These are phyloP conservation scores for Fusarium heterosporum DNA, from an alignment of 2,329 filamentous ascomycete genomes.

Conservation along the genomic window DNA sequence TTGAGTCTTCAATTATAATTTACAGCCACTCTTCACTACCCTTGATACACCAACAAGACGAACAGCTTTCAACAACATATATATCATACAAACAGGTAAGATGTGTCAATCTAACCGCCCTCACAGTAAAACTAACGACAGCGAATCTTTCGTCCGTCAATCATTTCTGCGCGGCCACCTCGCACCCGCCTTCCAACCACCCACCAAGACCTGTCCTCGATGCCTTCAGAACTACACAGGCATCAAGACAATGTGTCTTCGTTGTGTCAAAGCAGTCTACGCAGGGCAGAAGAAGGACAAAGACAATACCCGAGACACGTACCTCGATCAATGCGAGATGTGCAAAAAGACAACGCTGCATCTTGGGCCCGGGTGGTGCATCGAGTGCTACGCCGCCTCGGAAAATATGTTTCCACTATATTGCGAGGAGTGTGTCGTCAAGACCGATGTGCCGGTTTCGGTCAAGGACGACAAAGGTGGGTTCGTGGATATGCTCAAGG, in stretches of 20 bases:
- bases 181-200: slow-evolving; percentile 14
- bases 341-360: slow-evolving; percentile 32
- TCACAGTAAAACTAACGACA: background rate
- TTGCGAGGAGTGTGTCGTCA: slow-evolving; percentile 25
- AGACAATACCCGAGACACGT: slow-evolving; percentile 2
- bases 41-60: background rate
- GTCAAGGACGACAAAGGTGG: slow-evolving; percentile 29
- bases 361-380: slow-evolving; percentile 40
- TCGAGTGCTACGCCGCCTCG: slow-evolving; percentile 9
- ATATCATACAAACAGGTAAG: background rate
- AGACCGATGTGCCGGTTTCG: slow-evolving; percentile 9
- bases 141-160: slow-evolving; percentile 10
- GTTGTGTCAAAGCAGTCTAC: slow-evolving; percentile 6
- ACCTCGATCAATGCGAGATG: background rate
- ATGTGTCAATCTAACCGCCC: background rate
- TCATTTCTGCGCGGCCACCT: slow-evolving; percentile 22
- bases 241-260: slow-evolving; percentile 9
- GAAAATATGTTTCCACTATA: slow-evolving; percentile 4
- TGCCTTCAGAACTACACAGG: slow-evolving; percentile 7
- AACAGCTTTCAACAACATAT: background rate
- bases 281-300: background rate
- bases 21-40: background rate
- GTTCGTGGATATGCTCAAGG: slow-evolving; percentile 28
- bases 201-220: background rate
- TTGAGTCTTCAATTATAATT: background rate